These are phyloP conservation scores for Cucumis variabilis DNA, from an alignment of 331 rosid genomes.

Conservation along the genomic window DNA sequence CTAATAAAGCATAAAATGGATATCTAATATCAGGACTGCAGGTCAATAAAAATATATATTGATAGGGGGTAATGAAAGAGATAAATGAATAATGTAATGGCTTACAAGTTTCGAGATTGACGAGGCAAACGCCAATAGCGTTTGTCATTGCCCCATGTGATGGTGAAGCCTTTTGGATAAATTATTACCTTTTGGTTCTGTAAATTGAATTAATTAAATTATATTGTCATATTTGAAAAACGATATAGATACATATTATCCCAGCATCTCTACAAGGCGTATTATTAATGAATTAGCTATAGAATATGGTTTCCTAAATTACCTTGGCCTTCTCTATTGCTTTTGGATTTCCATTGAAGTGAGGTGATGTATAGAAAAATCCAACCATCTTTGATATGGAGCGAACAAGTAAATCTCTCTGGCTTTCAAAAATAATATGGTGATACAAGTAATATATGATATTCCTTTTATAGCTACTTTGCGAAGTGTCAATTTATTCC, in stretches of 20 bases:
- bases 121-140: constrained; percentile 62
- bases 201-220: neutral
- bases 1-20: no score
- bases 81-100: neutral
- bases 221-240: no score
- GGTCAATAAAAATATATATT: no score
- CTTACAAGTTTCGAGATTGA: neutral
- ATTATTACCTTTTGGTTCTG: neutral
- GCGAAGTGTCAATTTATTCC: no score
- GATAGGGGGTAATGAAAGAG: neutral
- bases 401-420: neutral
- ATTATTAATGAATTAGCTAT: neutral
- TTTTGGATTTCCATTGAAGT: neutral
- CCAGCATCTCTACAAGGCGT: no score
- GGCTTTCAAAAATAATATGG: neutral
- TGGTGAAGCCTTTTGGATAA: constrained; percentile 49
- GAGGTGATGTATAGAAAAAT: neutral
- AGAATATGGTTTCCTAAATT: neutral
- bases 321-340: neutral
- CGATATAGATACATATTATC: no score
- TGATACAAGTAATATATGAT: neutral
- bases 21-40: no score
- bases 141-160: constrained; percentile 75
- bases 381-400: neutral
- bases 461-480: neutral